Conservation (phyloP, 2,329 filamentous ascomycete genomes). For the Blumeria hordei region DNA sequence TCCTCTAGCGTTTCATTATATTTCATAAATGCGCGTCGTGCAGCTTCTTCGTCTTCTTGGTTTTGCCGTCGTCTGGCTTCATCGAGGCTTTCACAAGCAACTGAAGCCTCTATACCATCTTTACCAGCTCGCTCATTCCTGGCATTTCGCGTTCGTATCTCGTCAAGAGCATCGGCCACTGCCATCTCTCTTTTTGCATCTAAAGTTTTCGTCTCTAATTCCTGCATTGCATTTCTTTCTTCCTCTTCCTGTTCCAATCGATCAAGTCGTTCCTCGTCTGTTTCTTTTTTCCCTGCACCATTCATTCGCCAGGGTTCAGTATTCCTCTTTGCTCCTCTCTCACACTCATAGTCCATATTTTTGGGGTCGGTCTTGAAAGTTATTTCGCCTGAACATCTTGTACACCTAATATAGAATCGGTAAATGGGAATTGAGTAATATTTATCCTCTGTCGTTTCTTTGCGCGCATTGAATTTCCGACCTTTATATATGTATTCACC, state of each 20-base stretch:
- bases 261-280: conserved; percentile 68
- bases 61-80: conserved; percentile 43
- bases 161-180: conserved; percentile 83
- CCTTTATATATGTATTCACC: conserved; percentile 80
- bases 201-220: conserved; percentile 76
- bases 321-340: conserved; percentile 67
- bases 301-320: conserved; percentile 67
- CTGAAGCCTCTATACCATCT: conserved; percentile 36
- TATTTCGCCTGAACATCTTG: conserved; percentile 64
- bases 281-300: conserved; percentile 39
- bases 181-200: conserved; percentile 93
- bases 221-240: conserved; percentile 80
- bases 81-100: conserved; percentile 26
- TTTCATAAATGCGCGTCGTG: conserved; percentile 45
- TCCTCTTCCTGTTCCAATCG: conserved; percentile 57
- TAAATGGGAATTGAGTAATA: conserved; percentile 77
- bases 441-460: conserved; percentile 75
- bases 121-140: conserved; percentile 53
- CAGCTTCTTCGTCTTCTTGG: conserved; percentile 61
- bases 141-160: conserved; percentile 81
- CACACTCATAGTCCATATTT: conserved; percentile 68
- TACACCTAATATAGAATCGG: conserved; percentile 79
- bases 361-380: conserved; percentile 89
- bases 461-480: conserved; percentile 84
- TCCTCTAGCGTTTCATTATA: conserved; percentile 14